Conservation (phyloP, 208 protist genomes). For the Leptomonas pyrrhocoris region DNA sequence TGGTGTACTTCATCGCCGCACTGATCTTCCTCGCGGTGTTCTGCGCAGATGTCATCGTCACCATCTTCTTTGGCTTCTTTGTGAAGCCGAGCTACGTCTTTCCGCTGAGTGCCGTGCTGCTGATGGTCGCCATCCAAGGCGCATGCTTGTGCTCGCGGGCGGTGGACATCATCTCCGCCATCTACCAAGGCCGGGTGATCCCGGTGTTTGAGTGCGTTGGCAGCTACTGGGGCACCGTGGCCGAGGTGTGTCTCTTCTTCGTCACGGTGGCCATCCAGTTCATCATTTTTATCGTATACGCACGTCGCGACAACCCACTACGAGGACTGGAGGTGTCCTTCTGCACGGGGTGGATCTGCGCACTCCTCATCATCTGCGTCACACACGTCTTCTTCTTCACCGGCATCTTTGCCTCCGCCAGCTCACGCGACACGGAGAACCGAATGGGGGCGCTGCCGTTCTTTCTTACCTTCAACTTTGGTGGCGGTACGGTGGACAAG, state of each 20-base stretch:
- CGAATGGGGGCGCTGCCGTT: conserved; percentile 43
- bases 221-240: conserved; percentile 37
- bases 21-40: conserved; percentile 57
- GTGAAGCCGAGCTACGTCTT: conserved; percentile 61
- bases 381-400: conserved; percentile 70
- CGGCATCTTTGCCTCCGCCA: conserved; percentile 37
- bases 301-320: conserved; percentile 36
- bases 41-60: conserved; percentile 43
- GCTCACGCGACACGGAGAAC: conserved; percentile 19
- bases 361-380: conserved; percentile 42
- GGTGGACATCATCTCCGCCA: conserved; percentile 39
- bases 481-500: conserved; percentile 16
- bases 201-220: conserved; percentile 55
- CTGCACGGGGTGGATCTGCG: conserved; percentile 63
- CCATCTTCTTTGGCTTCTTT: conserved; percentile 67
- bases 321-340: conserved; percentile 58
- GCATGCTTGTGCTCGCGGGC: conserved; percentile 52
- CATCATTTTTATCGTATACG: conserved; percentile 62
- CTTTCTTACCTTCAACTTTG: conserved; percentile 53
- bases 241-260: conserved; percentile 49
- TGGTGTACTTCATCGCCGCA: conserved; percentile 52
- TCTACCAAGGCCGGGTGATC: conserved; percentile 48
- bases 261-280: conserved; percentile 46
- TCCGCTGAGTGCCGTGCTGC: conserved; percentile 49
- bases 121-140: conserved; percentile 54